A percentile compares a stretch with the other conserved stretches of the same genome.
These are phyloP conservation scores for Ganoderma resinaceum DNA, from an alignment of 1,284 basidiomycete species.

Conservation along the genomic window DNA sequence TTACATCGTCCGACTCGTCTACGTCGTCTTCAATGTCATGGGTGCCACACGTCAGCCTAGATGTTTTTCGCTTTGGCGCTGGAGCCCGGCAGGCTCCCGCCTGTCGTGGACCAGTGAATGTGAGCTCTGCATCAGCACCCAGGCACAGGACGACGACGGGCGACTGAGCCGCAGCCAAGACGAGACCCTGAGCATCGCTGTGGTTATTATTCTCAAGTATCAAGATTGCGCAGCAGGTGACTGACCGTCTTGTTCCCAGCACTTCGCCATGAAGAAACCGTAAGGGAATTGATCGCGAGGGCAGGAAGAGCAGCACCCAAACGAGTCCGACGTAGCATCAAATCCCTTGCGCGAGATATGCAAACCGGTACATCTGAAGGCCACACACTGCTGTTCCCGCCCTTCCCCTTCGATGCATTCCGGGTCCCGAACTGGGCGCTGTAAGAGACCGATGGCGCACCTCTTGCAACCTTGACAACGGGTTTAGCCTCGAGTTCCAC, in stretches of 20 bases:
- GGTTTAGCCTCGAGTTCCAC: constrained; percentile 33
- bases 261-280: constrained; percentile 42
- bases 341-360: constrained; percentile 29
- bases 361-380: constrained; percentile 37
- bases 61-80: not conserved
- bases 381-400: not conserved
- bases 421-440: not conserved
- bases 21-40: not conserved
- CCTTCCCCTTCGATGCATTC: not conserved
- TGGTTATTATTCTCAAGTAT: not conserved
- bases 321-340: constrained; percentile 29
- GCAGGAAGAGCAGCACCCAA: constrained; percentile 22
- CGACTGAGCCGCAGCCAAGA: constrained; percentile 23
- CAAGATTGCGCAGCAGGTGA: not conserved
- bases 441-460: constrained; percentile 2
- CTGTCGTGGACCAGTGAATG: constrained; percentile 16
- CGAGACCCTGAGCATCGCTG: constrained; percentile 17
- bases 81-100: not conserved
- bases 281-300: constrained; percentile 39
- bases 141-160: constrained; percentile 38
- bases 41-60: not conserved
- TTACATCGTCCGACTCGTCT: not conserved
- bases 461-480: not conserved
- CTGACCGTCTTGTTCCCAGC: constrained; percentile 45
- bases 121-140: constrained; percentile 44